These are phyloP conservation scores for Pestalotiopsis sp. DNA, from an alignment of 2,329 filamentous ascomycete genomes.

Conservation along the genomic window DNA sequence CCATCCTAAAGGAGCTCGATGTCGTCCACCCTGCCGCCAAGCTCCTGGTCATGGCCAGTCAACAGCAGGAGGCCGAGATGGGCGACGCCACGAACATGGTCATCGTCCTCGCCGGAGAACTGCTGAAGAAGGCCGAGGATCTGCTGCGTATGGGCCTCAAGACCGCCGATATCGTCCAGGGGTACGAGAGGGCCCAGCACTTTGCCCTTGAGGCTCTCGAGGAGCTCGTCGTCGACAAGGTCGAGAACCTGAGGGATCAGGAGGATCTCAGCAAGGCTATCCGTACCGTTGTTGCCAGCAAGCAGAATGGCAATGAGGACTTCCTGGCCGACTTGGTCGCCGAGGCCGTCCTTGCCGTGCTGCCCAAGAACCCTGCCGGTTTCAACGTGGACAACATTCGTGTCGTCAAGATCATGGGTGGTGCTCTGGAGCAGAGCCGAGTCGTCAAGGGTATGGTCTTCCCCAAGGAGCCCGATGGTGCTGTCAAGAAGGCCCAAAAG, in stretches of 20 bases:
- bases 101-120: constrained; percentile 91
- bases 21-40: constrained; percentile 98
- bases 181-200: constrained; percentile 92
- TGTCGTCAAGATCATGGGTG: constrained; percentile 99
- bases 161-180: constrained; percentile 94
- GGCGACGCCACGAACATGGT: constrained; percentile 98
- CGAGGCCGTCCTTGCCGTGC: constrained; percentile 80
- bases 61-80: constrained; percentile 99
- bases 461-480: constrained; percentile 89
- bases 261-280: constrained; percentile 92
- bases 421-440: constrained; percentile 88
- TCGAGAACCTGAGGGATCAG: constrained; percentile 80
- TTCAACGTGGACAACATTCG: constrained; percentile 99
- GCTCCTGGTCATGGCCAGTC: constrained; percentile 95
- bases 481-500: constrained; percentile 85
- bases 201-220: constrained; percentile 86
- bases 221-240: constrained; percentile 87
- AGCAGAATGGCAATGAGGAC: constrained; percentile 93
- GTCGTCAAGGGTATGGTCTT: constrained; percentile 99
- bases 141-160: constrained; percentile 95
- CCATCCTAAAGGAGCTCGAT: constrained; percentile 95
- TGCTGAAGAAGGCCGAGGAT: constrained; percentile 96
- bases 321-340: constrained; percentile 85
- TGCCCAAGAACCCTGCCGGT: constrained; percentile 92
- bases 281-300: constrained; percentile 92